Evolutionary conservation across 495 filamentous ascomycete genomes (phyloP).

Genomic region (Xylaria curta): DNA sequence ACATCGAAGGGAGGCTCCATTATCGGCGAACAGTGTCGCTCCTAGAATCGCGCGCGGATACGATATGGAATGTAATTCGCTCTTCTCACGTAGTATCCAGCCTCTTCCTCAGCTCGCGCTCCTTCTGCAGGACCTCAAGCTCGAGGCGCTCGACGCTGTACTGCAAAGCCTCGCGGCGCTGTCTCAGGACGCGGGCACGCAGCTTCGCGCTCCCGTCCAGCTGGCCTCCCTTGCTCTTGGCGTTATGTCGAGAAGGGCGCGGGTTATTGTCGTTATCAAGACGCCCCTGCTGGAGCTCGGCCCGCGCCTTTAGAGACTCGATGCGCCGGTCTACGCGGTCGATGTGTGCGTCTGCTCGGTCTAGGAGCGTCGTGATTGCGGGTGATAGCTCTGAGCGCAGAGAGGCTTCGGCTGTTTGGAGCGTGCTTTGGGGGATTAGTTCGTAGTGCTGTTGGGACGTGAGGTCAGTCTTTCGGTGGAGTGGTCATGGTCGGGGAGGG

Average conservation of each 20-base stretch:
- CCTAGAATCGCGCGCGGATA: not conserved
- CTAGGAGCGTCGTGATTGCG: constrained; percentile 51
- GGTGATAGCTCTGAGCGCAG: constrained; percentile 58
- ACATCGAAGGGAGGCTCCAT: not conserved
- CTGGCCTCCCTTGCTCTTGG: not conserved
- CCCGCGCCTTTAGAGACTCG: constrained; percentile 55
- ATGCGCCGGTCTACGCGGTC: constrained; percentile 53
- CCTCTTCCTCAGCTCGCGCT: constrained; percentile 55
- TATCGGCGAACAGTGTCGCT: not conserved
- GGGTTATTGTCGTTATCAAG: constrained; percentile 31
- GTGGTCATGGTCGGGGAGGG: not conserved
- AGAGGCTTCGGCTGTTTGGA: constrained; percentile 54
- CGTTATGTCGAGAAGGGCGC: not conserved
- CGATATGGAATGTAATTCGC: not conserved
- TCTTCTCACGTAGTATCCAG: constrained; percentile 40
- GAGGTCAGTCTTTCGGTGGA: constrained; percentile 10
- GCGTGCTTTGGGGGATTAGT: constrained; percentile 56
- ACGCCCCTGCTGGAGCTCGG: constrained; percentile 54
- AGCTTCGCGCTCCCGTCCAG: constrained; percentile 33
- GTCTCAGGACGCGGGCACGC: constrained; percentile 46
- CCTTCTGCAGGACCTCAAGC: constrained; percentile 58
- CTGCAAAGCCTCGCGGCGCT: constrained; percentile 52
- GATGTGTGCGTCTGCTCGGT: constrained; percentile 55
- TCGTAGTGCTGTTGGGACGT: constrained; percentile 55
- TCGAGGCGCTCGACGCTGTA: constrained; percentile 58